Evolutionary conservation across 257 asterid species (phyloP), one percentile per base, ranked within the genome.

Genomic region (Henckelia pumila): DNA sequence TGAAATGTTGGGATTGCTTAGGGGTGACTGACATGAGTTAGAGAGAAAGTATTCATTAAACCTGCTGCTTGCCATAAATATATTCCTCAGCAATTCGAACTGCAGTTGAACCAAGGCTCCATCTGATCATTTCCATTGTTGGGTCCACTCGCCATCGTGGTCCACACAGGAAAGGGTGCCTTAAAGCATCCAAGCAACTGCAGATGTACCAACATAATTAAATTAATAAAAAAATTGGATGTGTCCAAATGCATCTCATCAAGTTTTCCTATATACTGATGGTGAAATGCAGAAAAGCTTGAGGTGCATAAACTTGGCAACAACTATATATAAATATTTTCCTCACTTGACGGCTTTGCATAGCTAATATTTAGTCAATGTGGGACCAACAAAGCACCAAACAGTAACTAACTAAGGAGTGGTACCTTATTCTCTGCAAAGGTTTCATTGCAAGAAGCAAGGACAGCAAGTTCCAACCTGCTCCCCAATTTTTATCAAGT

Each of bases 81-180:
- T 93, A 93, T 76, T 93, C 97, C 88, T 93, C 98, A 28, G 85
- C 77, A 67, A 93, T 93, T 55, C 98, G 94, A 78, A 92, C 94
- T 37, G 88, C 87, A 81, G 94, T 88, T 70, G 98, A 93, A 72
- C 98, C 97, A 69, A 93, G 89, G 79, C 88, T 88, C 97, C 97
- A 93, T 80, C 92, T 86, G 78, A 93, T 86, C 86, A 93, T 79
- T 80, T 87, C 92, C 90, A 85, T 85, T 8, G 93, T 86, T 28
- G 84, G 90, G 73, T 86, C 88, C 35, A 89, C 90, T 21, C 95
- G 89, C 98, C 98, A 89, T 82, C 82, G 85, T 68, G 98, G 98
- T 80, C 98, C 98, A 76, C 98, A 93, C 67, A 93, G 80, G 88
- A 92, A 89, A 59, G 98, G 98, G 75, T 89, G 98, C 81, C 96